Conservation (phyloP, 176 grass and related monocot species). For the Aegilops sharonensis region DNA sequence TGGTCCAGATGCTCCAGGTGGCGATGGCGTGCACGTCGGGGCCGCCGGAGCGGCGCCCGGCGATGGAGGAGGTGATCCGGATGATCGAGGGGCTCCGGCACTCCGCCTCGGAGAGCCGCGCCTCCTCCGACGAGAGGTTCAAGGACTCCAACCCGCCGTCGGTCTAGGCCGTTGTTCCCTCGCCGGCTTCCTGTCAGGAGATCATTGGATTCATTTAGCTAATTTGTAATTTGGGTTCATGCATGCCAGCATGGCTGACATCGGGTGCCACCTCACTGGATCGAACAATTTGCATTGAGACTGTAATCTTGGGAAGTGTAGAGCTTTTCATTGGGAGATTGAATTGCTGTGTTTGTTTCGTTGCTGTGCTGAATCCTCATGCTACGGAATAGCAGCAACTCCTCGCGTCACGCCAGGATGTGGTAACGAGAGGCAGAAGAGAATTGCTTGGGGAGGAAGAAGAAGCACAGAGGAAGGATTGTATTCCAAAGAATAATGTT, state of each 20-base stretch:
- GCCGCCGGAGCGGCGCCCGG: constrained; percentile 60
- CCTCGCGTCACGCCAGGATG: too few species aligned
- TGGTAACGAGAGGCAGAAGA: too few species aligned
- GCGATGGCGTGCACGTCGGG: constrained; percentile 70
- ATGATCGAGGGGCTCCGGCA: constrained; percentile 80
- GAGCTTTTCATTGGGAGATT: neutral
- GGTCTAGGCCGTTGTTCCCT: neutral
- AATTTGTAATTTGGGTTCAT: constrained; percentile 30
- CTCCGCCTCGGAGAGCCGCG: constrained; percentile 53
- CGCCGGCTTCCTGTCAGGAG: neutral
- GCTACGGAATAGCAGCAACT: too few species aligned
- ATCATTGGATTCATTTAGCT: constrained; percentile 36
- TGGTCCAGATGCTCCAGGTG: constrained; percentile 91
- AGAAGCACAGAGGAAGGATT: too few species aligned
- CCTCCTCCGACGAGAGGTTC: constrained; percentile 55
- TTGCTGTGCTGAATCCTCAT: too few species aligned
- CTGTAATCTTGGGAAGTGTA: neutral
- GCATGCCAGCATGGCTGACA: constrained; percentile 19
- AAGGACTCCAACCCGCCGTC: constrained; percentile 46
- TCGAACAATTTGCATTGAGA: constrained; percentile 4
- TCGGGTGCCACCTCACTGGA: constrained; percentile 9
- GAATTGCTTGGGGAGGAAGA: too few species aligned
- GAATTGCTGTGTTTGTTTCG: too few species aligned
- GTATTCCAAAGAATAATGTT: too few species aligned
- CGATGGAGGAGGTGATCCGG: constrained; percentile 80